Evolutionary conservation across 2,329 filamentous ascomycete species (phyloP).

Genomic region (Fusarium caatingaense): DNA sequence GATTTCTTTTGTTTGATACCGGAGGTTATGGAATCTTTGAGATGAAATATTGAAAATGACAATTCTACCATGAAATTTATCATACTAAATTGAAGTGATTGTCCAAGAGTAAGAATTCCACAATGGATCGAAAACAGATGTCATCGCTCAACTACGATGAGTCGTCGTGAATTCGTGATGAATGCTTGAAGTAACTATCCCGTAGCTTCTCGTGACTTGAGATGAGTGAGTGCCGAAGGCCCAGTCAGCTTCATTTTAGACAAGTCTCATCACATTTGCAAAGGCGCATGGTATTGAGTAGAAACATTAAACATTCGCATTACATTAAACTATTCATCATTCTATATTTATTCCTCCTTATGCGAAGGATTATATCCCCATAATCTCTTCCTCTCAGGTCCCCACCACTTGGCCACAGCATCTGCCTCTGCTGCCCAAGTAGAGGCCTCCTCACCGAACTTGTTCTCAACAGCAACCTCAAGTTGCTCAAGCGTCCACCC

Average conservation of each 20-base stretch:
- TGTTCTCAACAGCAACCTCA: conserved; percentile 35
- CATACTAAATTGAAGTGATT: not conserved
- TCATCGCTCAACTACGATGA: not conserved
- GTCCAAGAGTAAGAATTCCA: not conserved
- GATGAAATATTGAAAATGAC: not conserved
- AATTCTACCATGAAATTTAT: not conserved
- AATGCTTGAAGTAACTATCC: not conserved
- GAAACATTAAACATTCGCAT: conserved; percentile 7
- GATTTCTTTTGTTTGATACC: not conserved
- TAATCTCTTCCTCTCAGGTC: conserved; percentile 38
- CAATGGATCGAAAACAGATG: not conserved
- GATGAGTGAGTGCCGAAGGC: not conserved
- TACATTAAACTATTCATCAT: conserved; percentile 25
- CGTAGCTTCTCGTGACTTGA: too few relatives aligned
- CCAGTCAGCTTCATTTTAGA: not conserved
- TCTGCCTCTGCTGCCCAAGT: conserved; percentile 46
- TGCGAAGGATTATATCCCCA: conserved; percentile 38
- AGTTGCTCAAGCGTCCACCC: conserved; percentile 45
- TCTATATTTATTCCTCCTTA: conserved; percentile 14
- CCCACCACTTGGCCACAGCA: conserved; percentile 40
- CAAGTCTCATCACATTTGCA: too few relatives aligned
- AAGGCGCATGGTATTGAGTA: not conserved
- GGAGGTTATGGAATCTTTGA: not conserved
- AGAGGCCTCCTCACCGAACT: conserved; percentile 37
- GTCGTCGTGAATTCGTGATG: not conserved